Evolutionary conservation across 148 eudicot genomes (phyloP).

Genomic region (Heliosperma pusillum): DNA sequence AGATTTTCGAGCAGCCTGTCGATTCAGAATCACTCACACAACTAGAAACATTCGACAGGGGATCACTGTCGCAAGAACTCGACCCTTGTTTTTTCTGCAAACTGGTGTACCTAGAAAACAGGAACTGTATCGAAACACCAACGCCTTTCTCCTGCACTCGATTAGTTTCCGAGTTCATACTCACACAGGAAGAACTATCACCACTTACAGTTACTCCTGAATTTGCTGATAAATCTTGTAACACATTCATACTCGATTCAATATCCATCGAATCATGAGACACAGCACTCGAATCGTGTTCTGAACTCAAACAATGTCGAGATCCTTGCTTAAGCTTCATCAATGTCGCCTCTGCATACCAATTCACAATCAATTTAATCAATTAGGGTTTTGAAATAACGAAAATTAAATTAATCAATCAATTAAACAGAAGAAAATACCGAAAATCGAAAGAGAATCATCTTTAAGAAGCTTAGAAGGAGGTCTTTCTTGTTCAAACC

Average conservation of each 20-base stretch:
- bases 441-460: slow-evolving; percentile 76
- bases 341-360: slow-evolving; percentile 54
- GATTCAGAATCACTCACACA: slow-evolving; percentile 29
- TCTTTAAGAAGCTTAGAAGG: slow-evolving; percentile 59
- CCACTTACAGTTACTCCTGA: not conserved
- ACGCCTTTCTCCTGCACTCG: slow-evolving; percentile 13
- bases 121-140: slow-evolving; percentile 21
- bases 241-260: slow-evolving; percentile 13
- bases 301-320: slow-evolving; percentile 22
- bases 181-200: not conserved
- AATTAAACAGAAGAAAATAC: slow-evolving; percentile 25
- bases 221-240: not conserved
- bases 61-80: slow-evolving; percentile 8
- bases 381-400: not conserved
- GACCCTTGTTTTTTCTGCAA: slow-evolving; percentile 17
- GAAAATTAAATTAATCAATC: not conserved
- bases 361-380: not conserved
- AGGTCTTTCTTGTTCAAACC: slow-evolving; percentile 50
- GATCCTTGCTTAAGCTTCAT: slow-evolving; percentile 67
- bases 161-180: not conserved
- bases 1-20: slow-evolving; percentile 18
- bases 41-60: slow-evolving; percentile 7
- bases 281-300: not conserved
- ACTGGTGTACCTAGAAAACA: slow-evolving; percentile 33
- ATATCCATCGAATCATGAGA: slow-evolving; percentile 20